A percentile compares a stretch with the other conserved stretches of the same genome.
phyloP scores from a whole-genome alignment of 495 filamentous ascomycete genomes.

The Cudoniella acicularis region DNA sequence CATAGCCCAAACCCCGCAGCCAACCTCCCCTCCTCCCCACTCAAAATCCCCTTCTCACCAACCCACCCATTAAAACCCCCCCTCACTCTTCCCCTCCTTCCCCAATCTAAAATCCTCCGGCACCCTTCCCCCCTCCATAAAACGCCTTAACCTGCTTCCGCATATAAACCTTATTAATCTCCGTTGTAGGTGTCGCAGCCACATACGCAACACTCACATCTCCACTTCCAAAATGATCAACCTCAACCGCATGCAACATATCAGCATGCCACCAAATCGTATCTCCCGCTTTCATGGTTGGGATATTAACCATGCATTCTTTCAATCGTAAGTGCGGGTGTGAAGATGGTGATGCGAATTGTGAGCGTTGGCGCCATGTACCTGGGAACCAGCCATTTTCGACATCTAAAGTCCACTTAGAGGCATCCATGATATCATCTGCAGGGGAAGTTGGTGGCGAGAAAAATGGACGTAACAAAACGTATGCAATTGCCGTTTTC shows the following conservation, averaged over 20 bases:
- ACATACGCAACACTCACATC: constrained; percentile 16
- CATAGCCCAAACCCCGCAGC: background rate
- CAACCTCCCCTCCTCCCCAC: background rate
- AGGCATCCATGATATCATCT: constrained; percentile 14
- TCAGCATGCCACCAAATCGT: constrained; percentile 23
- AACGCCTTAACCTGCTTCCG: background rate
- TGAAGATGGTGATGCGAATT: constrained; percentile 3
- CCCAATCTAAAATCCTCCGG: background rate
- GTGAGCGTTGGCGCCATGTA: constrained; percentile 8
- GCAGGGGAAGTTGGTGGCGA: background rate
- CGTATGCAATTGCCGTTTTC: constrained; percentile 14
- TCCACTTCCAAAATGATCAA: constrained; percentile 10
- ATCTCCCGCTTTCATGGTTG: constrained; percentile 17
- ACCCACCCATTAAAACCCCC: background rate
- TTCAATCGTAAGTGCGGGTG: constrained; percentile 16
- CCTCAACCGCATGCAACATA: constrained; percentile 22
- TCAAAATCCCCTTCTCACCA: background rate
- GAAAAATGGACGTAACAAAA: constrained; percentile 18
- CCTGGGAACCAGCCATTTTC: constrained; percentile 17
- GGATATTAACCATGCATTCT: constrained; percentile 16
- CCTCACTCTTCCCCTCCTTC: background rate
- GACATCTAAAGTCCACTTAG: constrained; percentile 15
- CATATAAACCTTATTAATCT: constrained; percentile 12
- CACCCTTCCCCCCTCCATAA: background rate
- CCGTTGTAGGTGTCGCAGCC: constrained; percentile 15